Conservation (phyloP, 2,329 filamentous ascomycete genomes). For the Colletotrichum spaethianum region DNA sequence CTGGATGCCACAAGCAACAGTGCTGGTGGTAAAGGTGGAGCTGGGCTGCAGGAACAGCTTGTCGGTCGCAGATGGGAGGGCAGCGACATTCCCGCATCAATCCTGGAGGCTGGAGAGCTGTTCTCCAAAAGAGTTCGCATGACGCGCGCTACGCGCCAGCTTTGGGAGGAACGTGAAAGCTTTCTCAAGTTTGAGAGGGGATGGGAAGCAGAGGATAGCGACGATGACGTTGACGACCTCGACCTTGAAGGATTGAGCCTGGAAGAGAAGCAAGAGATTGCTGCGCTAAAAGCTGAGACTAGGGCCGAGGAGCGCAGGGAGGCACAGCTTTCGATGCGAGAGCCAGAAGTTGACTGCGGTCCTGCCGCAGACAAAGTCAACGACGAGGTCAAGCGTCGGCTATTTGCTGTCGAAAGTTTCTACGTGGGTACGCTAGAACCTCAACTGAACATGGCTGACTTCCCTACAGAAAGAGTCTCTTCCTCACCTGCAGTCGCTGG, state of each 20-base stretch:
- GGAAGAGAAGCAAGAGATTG: constrained; percentile 60
- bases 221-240: constrained; percentile 63
- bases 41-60: constrained; percentile 83
- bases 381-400: constrained; percentile 72
- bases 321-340: constrained; percentile 43
- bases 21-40: constrained; percentile 88
- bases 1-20: constrained; percentile 90
- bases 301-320: constrained; percentile 48
- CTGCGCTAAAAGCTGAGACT: constrained; percentile 57
- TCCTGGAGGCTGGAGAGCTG: constrained; percentile 92
- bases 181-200: constrained; percentile 95
- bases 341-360: constrained; percentile 62
- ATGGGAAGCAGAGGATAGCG: constrained; percentile 74
- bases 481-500: constrained; percentile 90
- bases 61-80: constrained; percentile 92
- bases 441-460: constrained; percentile 42
- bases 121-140: constrained; percentile 93
- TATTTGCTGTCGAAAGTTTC: constrained; percentile 83
- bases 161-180: constrained; percentile 93
- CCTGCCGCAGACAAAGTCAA: constrained; percentile 63
- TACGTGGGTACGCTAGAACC: constrained; percentile 76
- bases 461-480: constrained; percentile 76
- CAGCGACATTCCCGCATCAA: constrained; percentile 93
- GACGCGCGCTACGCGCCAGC: constrained; percentile 89
- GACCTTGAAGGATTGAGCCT: constrained; percentile 60